Evolutionary conservation across 1,284 basidiomycete genomes (phyloP).

Genomic region (Fomitopsis schrenkii): DNA sequence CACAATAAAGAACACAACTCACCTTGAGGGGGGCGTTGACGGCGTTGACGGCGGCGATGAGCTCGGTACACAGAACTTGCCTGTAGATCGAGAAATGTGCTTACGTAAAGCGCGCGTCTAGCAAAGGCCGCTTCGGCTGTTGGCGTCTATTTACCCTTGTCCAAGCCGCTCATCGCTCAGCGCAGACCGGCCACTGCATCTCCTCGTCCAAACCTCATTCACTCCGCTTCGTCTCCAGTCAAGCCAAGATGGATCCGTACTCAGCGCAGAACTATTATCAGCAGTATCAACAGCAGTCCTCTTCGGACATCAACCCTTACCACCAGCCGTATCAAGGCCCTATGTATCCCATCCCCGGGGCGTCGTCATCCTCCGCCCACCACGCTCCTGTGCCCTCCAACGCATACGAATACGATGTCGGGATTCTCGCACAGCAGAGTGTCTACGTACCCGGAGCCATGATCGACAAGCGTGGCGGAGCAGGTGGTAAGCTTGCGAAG

Average conservation of each 20-base stretch:
- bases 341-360: slow-evolving; percentile 58
- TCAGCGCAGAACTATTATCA: slow-evolving; percentile 35
- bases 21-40: slow-evolving; percentile 46
- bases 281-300: slow-evolving; percentile 39
- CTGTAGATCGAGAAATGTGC: not conserved
- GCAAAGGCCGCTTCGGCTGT: not conserved
- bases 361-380: slow-evolving; percentile 56
- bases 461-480: slow-evolving; percentile 80
- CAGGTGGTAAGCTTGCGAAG: slow-evolving; percentile 81
- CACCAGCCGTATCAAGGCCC: slow-evolving; percentile 76
- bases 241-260: slow-evolving; percentile 40
- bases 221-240: not conserved
- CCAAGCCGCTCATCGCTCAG: not conserved
- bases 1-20: slow-evolving; percentile 22
- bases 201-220: not conserved
- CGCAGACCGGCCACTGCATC: not conserved
- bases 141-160: not conserved
- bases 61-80: slow-evolving; percentile 3
- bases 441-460: slow-evolving; percentile 86
- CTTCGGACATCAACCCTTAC: slow-evolving; percentile 70
- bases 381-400: slow-evolving; percentile 82
- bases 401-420: slow-evolving; percentile 86
- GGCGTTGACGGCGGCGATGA: slow-evolving; percentile 16
- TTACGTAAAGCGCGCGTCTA: slow-evolving; percentile 2
- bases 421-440: slow-evolving; percentile 82